A percentile compares a stretch with the other conserved stretches of the same genome.
Conservation (phyloP, 352 stramenopile genomes). For the Globisporangium polare region DNA sequence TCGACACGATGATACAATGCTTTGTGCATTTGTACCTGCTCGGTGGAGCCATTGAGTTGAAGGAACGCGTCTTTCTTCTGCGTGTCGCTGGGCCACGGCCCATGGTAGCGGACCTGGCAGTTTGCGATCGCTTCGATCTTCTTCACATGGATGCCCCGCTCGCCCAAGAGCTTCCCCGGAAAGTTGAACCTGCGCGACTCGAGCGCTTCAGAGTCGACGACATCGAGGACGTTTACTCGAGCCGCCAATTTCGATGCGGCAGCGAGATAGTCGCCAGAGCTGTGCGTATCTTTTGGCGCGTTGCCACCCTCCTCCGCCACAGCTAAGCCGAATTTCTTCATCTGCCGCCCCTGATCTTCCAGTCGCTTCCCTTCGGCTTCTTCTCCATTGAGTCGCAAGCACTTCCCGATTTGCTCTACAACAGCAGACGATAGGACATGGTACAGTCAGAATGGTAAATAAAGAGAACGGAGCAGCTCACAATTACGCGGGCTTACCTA, state of each 20-base stretch:
- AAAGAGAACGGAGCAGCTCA: neutral
- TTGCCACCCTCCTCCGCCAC: constrained; percentile 15
- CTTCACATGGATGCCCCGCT: constrained; percentile 65
- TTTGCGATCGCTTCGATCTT: constrained; percentile 41
- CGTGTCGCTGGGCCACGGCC: constrained; percentile 13
- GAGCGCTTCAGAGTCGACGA: constrained; percentile 34
- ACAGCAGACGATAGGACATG: neutral
- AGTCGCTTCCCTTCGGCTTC: constrained; percentile 56
- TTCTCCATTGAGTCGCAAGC: constrained; percentile 47
- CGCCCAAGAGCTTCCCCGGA: constrained; percentile 48
- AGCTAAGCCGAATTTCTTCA: constrained; percentile 56
- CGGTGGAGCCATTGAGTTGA: constrained; percentile 13
- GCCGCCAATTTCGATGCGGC: constrained; percentile 13
- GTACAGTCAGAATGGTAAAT: neutral
- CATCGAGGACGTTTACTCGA: constrained; percentile 27
- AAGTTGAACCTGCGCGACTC: constrained; percentile 64
- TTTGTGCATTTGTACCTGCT: constrained; percentile 9
- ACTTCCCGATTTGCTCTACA: constrained; percentile 82
- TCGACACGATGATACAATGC: no score
- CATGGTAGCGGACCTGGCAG: constrained; percentile 21
- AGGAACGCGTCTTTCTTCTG: constrained; percentile 11
- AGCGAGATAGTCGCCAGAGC: constrained; percentile 6
- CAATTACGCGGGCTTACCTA: constrained; percentile 33
- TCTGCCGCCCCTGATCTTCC: constrained; percentile 51
- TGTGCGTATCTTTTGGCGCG: constrained; percentile 3